Conservation (phyloP, 2,329 filamentous ascomycete genomes). For the Pleoardoris graminearum region DNA sequence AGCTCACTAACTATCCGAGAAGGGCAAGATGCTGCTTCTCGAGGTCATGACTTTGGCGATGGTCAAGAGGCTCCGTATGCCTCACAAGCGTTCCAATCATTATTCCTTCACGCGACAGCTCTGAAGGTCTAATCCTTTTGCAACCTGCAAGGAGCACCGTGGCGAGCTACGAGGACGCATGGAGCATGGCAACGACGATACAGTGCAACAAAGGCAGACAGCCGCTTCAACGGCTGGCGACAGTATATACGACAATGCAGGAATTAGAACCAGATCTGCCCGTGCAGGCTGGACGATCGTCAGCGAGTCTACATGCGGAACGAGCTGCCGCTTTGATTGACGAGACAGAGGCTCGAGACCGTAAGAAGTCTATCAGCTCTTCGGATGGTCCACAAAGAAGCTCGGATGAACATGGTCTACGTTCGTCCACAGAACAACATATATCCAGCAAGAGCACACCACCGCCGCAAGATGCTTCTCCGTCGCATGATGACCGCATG, state of each 20-base stretch:
- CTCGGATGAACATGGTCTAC: slow-evolving; percentile 9
- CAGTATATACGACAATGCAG: slow-evolving; percentile 14
- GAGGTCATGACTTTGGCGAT: neutral
- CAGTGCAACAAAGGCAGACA: neutral
- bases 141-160: neutral
- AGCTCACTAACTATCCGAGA: neutral
- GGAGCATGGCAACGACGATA: neutral
- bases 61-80: neutral
- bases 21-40: neutral
- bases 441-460: neutral
- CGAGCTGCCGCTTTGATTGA: slow-evolving; percentile 24
- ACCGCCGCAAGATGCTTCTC: neutral
- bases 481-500: neutral
- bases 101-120: neutral
- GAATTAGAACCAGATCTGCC: slow-evolving; percentile 10
- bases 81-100: neutral
- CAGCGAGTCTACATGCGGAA: slow-evolving; percentile 24
- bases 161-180: neutral
- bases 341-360: slow-evolving; percentile 8
- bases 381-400: slow-evolving; percentile 6
- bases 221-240: slow-evolving; percentile 22
- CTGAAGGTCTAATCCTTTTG: neutral
- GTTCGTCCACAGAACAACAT: neutral
- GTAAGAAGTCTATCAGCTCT: slow-evolving; percentile 1
- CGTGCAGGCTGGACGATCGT: slow-evolving; percentile 30